Conservation (phyloP, 164 flowering plant species). For the Dillenia suffruticosa region DNA sequence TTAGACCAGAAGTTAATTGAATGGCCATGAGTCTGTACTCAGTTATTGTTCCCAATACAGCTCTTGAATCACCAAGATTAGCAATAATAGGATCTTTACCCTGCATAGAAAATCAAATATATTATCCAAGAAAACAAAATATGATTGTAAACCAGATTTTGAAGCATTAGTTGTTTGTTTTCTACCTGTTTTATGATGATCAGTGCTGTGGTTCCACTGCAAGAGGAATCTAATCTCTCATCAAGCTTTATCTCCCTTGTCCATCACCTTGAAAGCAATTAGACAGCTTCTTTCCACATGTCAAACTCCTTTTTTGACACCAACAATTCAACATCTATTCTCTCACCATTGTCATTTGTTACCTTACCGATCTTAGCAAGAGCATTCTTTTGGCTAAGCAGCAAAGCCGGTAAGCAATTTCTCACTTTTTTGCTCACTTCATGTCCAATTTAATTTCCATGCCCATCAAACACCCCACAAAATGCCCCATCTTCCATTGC, state of each 20-base stretch:
- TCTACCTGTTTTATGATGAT: constrained; percentile 65
- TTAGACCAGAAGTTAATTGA: constrained; percentile 78
- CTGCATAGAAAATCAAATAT: constrained; percentile 21
- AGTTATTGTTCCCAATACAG: constrained; percentile 57
- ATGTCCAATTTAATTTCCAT: constrained; percentile 43
- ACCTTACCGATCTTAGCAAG: constrained; percentile 7
- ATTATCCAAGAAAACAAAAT: neutral
- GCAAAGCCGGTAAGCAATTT: constrained; percentile 31
- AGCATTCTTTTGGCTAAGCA: constrained; percentile 39
- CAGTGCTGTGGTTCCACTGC: constrained; percentile 84
- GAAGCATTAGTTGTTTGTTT: neutral
- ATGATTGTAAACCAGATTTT: no score
- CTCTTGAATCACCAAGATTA: constrained; percentile 91
- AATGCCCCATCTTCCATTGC: constrained; percentile 31
- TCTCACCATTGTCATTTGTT: constrained; percentile 4
- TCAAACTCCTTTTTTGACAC: constrained; percentile 16
- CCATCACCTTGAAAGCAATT: constrained; percentile 67
- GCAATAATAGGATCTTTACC: constrained; percentile 65
- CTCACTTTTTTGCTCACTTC: constrained; percentile 35
- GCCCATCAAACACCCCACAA: constrained; percentile 51
- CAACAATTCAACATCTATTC: constrained; percentile 8
- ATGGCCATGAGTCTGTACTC: constrained; percentile 44
- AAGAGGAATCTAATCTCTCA: constrained; percentile 47
- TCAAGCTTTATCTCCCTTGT: constrained; percentile 80
- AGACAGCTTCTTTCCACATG: constrained; percentile 59